phyloP scores from a whole-genome alignment of 108 stramenopile genomes.

The Phaeodactylum tricornutum region DNA sequence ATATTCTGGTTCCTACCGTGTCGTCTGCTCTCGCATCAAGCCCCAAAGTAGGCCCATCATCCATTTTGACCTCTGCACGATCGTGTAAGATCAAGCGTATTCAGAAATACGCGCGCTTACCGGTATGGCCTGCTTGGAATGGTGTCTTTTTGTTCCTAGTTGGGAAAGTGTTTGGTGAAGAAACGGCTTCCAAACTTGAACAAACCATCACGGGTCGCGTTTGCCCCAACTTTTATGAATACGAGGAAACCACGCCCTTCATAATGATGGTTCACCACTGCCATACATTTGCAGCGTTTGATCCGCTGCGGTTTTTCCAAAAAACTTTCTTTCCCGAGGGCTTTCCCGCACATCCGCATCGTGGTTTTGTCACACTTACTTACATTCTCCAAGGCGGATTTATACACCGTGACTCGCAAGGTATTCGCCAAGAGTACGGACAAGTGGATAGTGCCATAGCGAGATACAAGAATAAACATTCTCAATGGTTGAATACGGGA shows the following conservation, averaged over 20 bases:
- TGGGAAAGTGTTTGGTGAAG: conserved; percentile 34
- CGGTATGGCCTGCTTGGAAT: conserved; percentile 74
- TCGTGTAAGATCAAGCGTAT: not conserved
- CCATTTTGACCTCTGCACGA: no score
- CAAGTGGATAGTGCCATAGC: conserved; percentile 14
- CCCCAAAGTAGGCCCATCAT: no score
- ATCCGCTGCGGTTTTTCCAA: conserved; percentile 54
- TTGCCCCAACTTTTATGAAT: conserved; percentile 65
- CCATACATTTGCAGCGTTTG: conserved; percentile 64
- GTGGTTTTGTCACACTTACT: conserved; percentile 78
- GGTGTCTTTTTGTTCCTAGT: conserved; percentile 56
- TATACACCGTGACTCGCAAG: conserved; percentile 72
- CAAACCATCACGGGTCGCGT: conserved; percentile 44
- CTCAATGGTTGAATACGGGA: conserved; percentile 76
- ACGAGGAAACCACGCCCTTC: conserved; percentile 53
- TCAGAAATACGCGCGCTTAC: conserved; percentile 31
- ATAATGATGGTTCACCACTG: conserved; percentile 77
- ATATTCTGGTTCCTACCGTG: no score
- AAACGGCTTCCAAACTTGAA: conserved; percentile 38
- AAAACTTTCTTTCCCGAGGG: conserved; percentile 67
- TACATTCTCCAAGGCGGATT: conserved; percentile 72
- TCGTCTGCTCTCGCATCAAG: no score
- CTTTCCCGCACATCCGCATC: conserved; percentile 82
- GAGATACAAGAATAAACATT: conserved; percentile 18
- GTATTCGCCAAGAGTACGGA: conserved; percentile 59